phyloP scores from a whole-genome alignment of 2,329 filamentous ascomycete genomes.

The Aspergillus tamarii region DNA sequence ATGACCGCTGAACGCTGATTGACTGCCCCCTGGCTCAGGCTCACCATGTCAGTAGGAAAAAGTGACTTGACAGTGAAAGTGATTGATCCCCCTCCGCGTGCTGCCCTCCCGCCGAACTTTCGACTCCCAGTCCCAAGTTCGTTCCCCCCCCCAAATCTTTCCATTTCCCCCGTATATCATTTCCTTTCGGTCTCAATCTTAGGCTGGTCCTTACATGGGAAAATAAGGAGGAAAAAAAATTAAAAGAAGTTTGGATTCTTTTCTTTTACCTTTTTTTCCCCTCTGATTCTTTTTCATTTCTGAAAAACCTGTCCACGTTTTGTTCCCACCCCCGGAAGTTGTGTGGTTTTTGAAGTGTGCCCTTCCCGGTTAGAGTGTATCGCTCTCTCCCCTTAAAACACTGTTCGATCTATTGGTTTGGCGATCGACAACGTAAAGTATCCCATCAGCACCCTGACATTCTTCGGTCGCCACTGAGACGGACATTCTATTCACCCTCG shows the following conservation, averaged over 20 bases:
- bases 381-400: slow-evolving; percentile 30
- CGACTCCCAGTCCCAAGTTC: not conserved
- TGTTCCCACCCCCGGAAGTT: slow-evolving; percentile 10
- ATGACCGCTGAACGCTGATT: slow-evolving; percentile 5
- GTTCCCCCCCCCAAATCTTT: not conserved
- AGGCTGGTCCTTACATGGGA: slow-evolving; percentile 28
- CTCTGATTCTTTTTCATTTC: not conserved
- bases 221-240: slow-evolving; percentile 8
- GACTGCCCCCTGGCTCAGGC: slow-evolving; percentile 13
- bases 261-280: not conserved
- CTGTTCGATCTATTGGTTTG: slow-evolving; percentile 17
- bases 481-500: slow-evolving; percentile 13
- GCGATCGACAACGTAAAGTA: slow-evolving; percentile 21
- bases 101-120: slow-evolving; percentile 7
- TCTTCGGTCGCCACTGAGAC: slow-evolving; percentile 16
- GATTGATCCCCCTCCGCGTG: slow-evolving; percentile 6
- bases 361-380: slow-evolving; percentile 28
- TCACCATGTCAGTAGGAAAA: not conserved
- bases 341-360: slow-evolving; percentile 25
- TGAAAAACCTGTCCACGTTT: not conserved
- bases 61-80: not conserved
- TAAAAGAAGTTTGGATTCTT: not conserved
- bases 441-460: slow-evolving; percentile 19
- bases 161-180: slow-evolving; percentile 7
- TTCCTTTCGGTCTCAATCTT: slow-evolving; percentile 12